Evolutionary conservation across 2,329 filamentous ascomycete species (phyloP), one percentile per base, ranked within the genome.

Genomic region (Botrytis sinoallii): DNA sequence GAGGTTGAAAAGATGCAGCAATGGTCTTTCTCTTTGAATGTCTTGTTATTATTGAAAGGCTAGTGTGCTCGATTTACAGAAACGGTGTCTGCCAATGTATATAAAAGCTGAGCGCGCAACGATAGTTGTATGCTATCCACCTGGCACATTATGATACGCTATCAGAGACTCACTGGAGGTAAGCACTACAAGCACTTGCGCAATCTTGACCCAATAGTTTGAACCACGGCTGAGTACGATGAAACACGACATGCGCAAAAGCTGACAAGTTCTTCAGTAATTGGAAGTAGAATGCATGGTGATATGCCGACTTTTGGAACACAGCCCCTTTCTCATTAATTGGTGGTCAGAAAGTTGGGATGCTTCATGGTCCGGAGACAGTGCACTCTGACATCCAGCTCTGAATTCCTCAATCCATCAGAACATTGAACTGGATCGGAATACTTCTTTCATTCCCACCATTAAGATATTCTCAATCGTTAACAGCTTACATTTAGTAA

Each of bases 61-160:
- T 0, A 55, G 7, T 55, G 48, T 55, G 48, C 48, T 55, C 12
- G 5, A 0, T 16, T 55, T 7, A 16, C 12, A n/a, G 25, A 55
- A 29, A 1, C 1, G 5, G 5, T 29, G 5, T 1, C 25, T 55
- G 6, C 0, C 22, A 3, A 55, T n/a, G 5, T 55, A n/a, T 29
- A 55, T 8, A 1, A 55, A 29, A 0, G 48, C 46, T 52, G 46
- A 25, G 46, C 4, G 10, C 46, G 22, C 46, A n/a, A n/a, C 22
- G 22, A 52, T 2, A n/a, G 22, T 52, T n/a, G 46, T 22, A 52
- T 52, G 4, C 46, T 4, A 48, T 7, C 44, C 14, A 42, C 1
- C 40, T 42, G 40, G 12, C 40, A 40, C 40, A 40, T 40, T 4
- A 40, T 40, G 8, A 46, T 22, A 9, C 44, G 1, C 44, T 46